Evolutionary conservation across 139 green algal species (phyloP).

Genomic region (Diplosphaera chodatii): DNA sequence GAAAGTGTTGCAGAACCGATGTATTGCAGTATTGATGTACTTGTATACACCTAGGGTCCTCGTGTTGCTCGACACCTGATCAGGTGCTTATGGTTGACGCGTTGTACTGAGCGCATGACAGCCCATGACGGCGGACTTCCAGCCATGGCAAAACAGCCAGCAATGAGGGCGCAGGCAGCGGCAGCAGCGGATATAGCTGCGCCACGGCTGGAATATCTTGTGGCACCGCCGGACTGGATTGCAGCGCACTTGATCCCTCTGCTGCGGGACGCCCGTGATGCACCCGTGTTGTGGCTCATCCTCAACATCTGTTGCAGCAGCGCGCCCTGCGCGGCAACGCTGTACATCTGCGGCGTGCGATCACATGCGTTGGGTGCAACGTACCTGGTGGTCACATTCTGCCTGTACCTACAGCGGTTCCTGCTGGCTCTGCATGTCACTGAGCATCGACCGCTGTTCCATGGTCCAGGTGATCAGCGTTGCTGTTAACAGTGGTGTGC

Average conservation of each 20-base stretch:
- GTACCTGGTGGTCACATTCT: constrained; percentile 54
- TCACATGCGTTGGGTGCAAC: constrained; percentile 30
- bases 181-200: constrained; percentile 11
- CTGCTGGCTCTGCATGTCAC: constrained; percentile 69
- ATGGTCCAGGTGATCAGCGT: constrained; percentile 25
- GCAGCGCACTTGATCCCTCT: neutral
- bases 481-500: constrained; percentile 63
- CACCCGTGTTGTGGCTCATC: constrained; percentile 31
- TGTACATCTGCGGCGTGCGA: constrained; percentile 10
- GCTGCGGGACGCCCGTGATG: constrained; percentile 37
- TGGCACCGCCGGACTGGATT: constrained; percentile 3
- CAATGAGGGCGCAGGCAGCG: too few relatives aligned
- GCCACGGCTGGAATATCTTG: constrained; percentile 15
- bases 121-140: too few relatives aligned
- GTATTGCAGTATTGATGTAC: too few relatives aligned
- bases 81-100: too few relatives aligned
- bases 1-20: too few relatives aligned
- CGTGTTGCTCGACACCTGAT: too few relatives aligned
- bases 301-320: too few relatives aligned
- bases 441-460: constrained; percentile 63
- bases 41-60: too few relatives aligned
- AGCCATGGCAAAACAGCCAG: too few relatives aligned
- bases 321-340: neutral
- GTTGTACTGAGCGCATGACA: too few relatives aligned
- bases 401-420: constrained; percentile 66